Conservation (phyloP, 148 eudicot species). For the Salicornia ramosissima region DNA sequence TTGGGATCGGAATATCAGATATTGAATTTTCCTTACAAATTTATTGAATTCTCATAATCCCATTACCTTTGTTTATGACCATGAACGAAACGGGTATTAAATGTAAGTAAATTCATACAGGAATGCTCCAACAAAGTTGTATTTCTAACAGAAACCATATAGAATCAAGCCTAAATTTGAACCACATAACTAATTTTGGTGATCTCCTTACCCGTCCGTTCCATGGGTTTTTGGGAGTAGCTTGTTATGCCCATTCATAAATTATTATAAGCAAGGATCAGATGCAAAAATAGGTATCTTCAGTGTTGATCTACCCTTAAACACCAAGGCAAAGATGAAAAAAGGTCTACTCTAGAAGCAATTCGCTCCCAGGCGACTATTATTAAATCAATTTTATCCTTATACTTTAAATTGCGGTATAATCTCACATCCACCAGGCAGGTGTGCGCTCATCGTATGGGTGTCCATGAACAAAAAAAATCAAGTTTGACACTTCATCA, state of each 20-base stretch:
- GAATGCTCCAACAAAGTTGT: not conserved
- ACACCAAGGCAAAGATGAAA: not conserved
- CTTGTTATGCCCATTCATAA: not conserved
- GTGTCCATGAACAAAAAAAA: too few relatives aligned
- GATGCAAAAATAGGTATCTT: not conserved
- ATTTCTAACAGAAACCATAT: not conserved
- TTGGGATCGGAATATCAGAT: too few relatives aligned
- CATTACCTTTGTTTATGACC: too few relatives aligned
- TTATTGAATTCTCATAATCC: too few relatives aligned
- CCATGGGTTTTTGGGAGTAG: not conserved
- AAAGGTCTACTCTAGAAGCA: not conserved
- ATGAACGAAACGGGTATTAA: not conserved
- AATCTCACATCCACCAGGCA: not conserved
- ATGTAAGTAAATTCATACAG: not conserved
- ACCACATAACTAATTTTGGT: not conserved
- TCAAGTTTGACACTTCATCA: too few relatives aligned
- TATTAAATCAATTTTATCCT: not conserved
- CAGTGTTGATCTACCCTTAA: not conserved
- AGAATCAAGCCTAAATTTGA: not conserved
- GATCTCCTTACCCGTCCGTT: not conserved
- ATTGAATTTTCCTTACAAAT: too few relatives aligned
- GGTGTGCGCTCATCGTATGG: too few relatives aligned
- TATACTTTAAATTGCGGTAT: not conserved
- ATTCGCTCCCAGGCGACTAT: not conserved
- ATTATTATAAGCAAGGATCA: not conserved